Evolutionary conservation across 164 flowering plant genomes (phyloP).

Genomic region (Berberis thunbergii): DNA sequence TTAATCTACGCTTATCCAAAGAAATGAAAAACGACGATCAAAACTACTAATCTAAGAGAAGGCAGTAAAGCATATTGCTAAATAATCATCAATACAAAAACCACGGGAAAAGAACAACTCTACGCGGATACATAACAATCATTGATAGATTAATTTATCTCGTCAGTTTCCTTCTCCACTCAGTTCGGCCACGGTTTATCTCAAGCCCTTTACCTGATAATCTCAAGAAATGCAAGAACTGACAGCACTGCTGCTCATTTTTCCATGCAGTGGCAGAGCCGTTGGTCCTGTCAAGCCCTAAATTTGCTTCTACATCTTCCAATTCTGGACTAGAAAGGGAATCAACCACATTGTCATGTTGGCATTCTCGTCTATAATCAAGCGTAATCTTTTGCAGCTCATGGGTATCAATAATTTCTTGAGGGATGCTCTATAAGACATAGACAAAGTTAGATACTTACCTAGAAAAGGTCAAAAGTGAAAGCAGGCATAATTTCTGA

Average conservation of each 20-base stretch:
- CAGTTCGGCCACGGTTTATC: constrained; percentile 85
- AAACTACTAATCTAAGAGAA: no score
- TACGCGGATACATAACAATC: no score
- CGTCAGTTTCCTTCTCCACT: constrained; percentile 68
- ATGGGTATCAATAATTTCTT: constrained; percentile 71
- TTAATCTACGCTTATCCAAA: no score
- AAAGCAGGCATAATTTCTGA: neutral
- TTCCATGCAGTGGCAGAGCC: constrained; percentile 36
- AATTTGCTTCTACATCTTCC: constrained; percentile 20
- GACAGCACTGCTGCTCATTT: constrained; percentile 22
- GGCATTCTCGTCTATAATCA: constrained; percentile 89
- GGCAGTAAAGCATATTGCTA: no score
- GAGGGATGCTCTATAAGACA: constrained; percentile 75
- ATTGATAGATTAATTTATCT: constrained; percentile 5
- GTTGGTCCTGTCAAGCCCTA: constrained; percentile 37
- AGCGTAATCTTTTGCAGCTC: constrained; percentile 78
- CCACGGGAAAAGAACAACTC: no score
- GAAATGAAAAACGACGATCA: no score
- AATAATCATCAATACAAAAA: no score
- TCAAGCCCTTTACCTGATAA: constrained; percentile 57
- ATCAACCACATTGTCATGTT: constrained; percentile 74
- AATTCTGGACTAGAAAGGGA: constrained; percentile 65
- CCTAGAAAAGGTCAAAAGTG: neutral
- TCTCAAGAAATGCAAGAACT: constrained; percentile 73
- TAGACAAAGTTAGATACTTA: neutral